Base-by-base conservation (phyloP, 148 eudicot species). In the Silene uniflora region DNA sequence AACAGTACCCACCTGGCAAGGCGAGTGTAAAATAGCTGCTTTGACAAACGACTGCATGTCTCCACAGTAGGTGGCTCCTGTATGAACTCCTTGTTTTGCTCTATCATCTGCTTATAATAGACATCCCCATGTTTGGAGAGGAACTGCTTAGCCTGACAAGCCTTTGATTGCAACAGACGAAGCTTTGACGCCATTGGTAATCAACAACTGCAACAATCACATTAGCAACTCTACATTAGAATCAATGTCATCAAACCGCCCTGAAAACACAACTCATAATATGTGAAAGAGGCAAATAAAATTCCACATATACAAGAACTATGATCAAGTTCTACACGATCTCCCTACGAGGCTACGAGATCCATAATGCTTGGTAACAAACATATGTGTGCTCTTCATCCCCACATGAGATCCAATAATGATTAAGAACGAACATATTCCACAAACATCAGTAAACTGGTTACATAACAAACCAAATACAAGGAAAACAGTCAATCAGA, bases 11-110 rank as follows among this genome's bases (percentile, higher is more conserved):
- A 89, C 93, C 95, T 90, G 84, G 95, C 92, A 74, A 90, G 86
- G 42, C 95, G 90, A 83, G 95, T 90, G 89, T 85, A 90, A 60
- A 84, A 64, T 74, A 90, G 77, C 69, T 90, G 89, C 71, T 87
- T 84, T 2, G 92, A 67, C 88, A 90, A 83, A 42, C 71, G 67
- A 72, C 84, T 84, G 86, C 95, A 90, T 32, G 84, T 87, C 80
- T 87, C 90, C 59, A 83, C 82, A n/a, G 89, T 87, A 14, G 95
- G 84, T 5, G 92, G 95, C 52, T 88, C 85, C 84, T 81, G 80
- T 58, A 90, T 81, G 81, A 81, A 81, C 44, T 84, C 76, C 81
- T 88, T 90, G 89, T 90, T 90, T 72, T 84, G 62, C 85, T 90
- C 92, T 56, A 90, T 44, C 75, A 83, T 21, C 69, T 90, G 84